A percentile compares a stretch with the other conserved stretches of the same genome.
Conservation (phyloP, 83 land plant genomes). For the Diphasiastrum complanatum region DNA sequence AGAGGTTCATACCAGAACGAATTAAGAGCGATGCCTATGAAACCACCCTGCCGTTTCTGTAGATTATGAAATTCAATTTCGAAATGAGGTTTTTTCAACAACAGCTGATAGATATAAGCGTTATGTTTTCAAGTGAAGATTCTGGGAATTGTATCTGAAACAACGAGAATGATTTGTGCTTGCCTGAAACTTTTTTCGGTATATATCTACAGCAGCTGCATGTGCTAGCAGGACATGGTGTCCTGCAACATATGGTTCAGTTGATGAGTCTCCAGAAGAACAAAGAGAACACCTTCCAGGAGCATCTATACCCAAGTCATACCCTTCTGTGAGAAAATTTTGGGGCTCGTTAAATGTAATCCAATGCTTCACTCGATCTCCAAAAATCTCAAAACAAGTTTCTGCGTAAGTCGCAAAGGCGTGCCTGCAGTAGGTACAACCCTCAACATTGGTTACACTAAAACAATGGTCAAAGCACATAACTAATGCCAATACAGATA, state of each 20-base stretch:
- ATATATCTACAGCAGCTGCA: conserved; percentile 75
- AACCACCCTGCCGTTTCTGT: too few relatives aligned
- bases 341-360: conserved; percentile 90
- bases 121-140: too few relatives aligned
- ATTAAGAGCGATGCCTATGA: too few relatives aligned
- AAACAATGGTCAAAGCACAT: too few relatives aligned
- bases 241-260: conserved; percentile 79
- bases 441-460: too few relatives aligned
- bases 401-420: conserved; percentile 84
- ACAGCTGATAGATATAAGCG: too few relatives aligned
- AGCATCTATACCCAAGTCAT: conserved; percentile 86
- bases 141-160: too few relatives aligned
- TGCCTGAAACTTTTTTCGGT: conserved; percentile 76
- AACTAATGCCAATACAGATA: too few relatives aligned
- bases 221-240: conserved; percentile 74
- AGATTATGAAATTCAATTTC: too few relatives aligned
- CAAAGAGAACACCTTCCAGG: conserved; percentile 88
- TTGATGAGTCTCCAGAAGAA: conserved; percentile 60
- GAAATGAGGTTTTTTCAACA: too few relatives aligned
- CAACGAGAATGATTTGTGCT: too few relatives aligned
- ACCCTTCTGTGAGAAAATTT: conserved; percentile 71
- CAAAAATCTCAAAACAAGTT: conserved; percentile 82
- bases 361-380: conserved; percentile 94
- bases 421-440: conserved; percentile 36
- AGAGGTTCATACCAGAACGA: too few relatives aligned